Evolutionary conservation across 345 rosid species (phyloP), one percentile per base, ranked within the genome.

Genomic region (Kernera saxatilis): DNA sequence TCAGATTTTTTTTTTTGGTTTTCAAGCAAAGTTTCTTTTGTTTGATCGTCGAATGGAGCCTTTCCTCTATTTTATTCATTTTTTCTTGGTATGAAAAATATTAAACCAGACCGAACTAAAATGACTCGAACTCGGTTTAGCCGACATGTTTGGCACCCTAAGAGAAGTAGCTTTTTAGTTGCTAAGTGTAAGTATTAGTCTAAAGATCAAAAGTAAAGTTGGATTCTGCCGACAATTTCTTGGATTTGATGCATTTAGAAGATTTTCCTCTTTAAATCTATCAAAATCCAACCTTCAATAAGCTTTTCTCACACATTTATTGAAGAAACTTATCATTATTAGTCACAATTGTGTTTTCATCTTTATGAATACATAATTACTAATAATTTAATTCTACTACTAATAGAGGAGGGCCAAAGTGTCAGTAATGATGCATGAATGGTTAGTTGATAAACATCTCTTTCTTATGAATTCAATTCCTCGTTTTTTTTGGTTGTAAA

Each of bases 371-470:
- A 57, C 51, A 66, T 39, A 39, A 57, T 61, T 59, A 70, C 29
- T 59, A 26, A 58, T 49, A 36, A 48, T 50, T 70, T n/a, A 59
- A 12, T 33, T 69, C 65, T 69, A 56, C 13, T 43, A 52, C 46
- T 40, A 29, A 23, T 44, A 64, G 53, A 56, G 45, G 68, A 67
- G 67, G 59, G 59, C 59, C 77, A 58, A 73, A 48, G 18, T 48
- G 53, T 57, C 45, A 66, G 45, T 67, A 37, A 74, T 73, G 72
- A 58, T 57, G 36, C 60, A 56, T 65, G 43, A 6, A 73, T 66
- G 59, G 71, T 64, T 35, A 65, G 77, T 39, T 58, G 78, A 66
- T 74, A 67, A 58, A 66, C 67, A 74, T 74, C 78, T 58, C 54
- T 58, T 74, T 74, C 73, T 59, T 9, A 51, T 67, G 30, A 57